Evolutionary conservation across 192 early-diverging fungal genomes (phyloP).

Genomic region (Backusella circina): DNA sequence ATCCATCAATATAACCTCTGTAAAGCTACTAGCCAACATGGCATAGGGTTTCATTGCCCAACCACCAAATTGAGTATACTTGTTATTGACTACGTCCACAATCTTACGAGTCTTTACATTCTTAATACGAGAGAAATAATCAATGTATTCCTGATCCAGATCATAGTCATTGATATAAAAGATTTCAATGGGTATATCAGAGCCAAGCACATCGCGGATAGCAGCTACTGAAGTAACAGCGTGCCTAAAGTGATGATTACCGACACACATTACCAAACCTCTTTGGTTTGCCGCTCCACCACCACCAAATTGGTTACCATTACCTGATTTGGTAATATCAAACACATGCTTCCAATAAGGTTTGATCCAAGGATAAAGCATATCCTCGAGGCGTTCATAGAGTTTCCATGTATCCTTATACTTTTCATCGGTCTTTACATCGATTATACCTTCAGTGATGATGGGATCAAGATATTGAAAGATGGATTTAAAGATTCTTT

Average conservation of each 20-base stretch:
- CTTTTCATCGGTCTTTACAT: not conserved
- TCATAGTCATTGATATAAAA: slow-evolving; percentile 48
- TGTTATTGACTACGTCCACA: slow-evolving; percentile 36
- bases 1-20: slow-evolving; percentile 64
- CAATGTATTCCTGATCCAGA: slow-evolving; percentile 25
- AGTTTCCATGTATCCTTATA: slow-evolving; percentile 21
- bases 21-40: slow-evolving; percentile 56
- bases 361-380: slow-evolving; percentile 40
- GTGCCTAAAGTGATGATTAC: slow-evolving; percentile 42
- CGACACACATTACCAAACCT: slow-evolving; percentile 50
- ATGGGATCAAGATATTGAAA: slow-evolving; percentile 44
- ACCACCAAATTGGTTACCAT: not conserved
- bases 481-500: slow-evolving; percentile 38
- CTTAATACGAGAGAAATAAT: slow-evolving; percentile 16
- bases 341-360: slow-evolving; percentile 33
- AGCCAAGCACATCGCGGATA: slow-evolving; percentile 40
- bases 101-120: slow-evolving; percentile 23
- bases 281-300: not conserved
- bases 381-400: slow-evolving; percentile 30
- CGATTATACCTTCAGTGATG: slow-evolving; percentile 11
- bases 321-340: slow-evolving; percentile 22
- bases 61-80: slow-evolving; percentile 41
- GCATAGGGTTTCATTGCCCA: slow-evolving; percentile 73
- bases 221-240: slow-evolving; percentile 36
- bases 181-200: slow-evolving; percentile 54